A percentile compares a stretch with the other conserved stretches of the same genome.
phyloP scores from a whole-genome alignment of 148 eudicot genomes.

The Silene uniflora region DNA sequence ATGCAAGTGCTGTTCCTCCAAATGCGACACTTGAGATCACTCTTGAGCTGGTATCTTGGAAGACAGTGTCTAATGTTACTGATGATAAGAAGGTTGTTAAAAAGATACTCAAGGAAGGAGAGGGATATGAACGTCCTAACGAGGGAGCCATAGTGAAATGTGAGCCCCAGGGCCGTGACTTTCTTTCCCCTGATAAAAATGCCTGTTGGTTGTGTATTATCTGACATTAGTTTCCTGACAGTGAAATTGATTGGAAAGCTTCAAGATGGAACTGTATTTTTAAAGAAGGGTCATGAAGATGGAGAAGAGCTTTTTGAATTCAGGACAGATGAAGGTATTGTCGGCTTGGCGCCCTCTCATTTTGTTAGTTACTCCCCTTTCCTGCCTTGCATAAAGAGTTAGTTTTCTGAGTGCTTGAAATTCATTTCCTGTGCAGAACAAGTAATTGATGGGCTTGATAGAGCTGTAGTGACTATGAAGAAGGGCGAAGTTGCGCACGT shows the following conservation, averaged over 20 bases:
- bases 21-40: slow-evolving; percentile 65
- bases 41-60: slow-evolving; percentile 82
- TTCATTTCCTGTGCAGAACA: slow-evolving; percentile 50
- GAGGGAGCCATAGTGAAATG: slow-evolving; percentile 83
- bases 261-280: slow-evolving; percentile 74
- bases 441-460: slow-evolving; percentile 85
- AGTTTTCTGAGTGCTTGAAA: not conserved
- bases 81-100: slow-evolving; percentile 88
- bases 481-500: slow-evolving; percentile 75
- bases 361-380: not conserved
- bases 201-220: not conserved
- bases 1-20: slow-evolving; percentile 75
- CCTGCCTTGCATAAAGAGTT: not conserved
- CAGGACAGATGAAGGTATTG: slow-evolving; percentile 84
- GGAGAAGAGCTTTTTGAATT: slow-evolving; percentile 70
- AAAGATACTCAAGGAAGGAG: slow-evolving; percentile 85
- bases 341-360: not conserved
- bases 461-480: slow-evolving; percentile 78
- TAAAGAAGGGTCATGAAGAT: slow-evolving; percentile 68
- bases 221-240: slow-evolving; percentile 31
- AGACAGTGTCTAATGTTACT: slow-evolving; percentile 67
- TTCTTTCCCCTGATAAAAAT: not conserved
- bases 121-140: slow-evolving; percentile 82
- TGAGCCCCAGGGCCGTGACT: slow-evolving; percentile 26
- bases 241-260: slow-evolving; percentile 91